Evolutionary conservation across 2,329 filamentous ascomycete genomes (phyloP).

Genomic region (Zopfia rhizophila): DNA sequence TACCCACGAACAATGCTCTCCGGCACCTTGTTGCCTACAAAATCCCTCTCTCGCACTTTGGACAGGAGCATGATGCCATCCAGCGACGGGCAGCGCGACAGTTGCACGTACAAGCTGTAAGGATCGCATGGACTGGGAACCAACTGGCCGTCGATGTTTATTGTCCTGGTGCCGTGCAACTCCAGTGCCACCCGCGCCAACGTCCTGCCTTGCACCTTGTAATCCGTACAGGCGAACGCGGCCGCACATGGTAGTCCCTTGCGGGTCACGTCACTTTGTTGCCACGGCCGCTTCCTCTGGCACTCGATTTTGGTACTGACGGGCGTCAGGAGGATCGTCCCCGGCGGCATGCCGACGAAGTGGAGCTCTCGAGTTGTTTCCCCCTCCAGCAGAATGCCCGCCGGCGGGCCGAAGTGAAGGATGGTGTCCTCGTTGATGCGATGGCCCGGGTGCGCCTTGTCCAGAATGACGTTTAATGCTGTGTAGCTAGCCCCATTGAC

Average conservation of each 20-base stretch:
- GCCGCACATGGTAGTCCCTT: slow-evolving; percentile 13
- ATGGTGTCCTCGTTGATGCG: slow-evolving; percentile 10
- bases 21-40: slow-evolving; percentile 14
- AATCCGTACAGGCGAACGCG: slow-evolving; percentile 13
- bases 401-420: slow-evolving; percentile 11
- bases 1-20: no score
- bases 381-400: slow-evolving; percentile 3
- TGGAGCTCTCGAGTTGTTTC: slow-evolving; percentile 13
- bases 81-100: slow-evolving; percentile 5
- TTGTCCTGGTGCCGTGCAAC: slow-evolving; percentile 11
- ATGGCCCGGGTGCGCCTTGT: slow-evolving; percentile 14
- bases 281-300: slow-evolving; percentile 11
- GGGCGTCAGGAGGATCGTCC: slow-evolving; percentile 14
- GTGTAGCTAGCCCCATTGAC: slow-evolving; percentile 13
- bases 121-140: slow-evolving; percentile 6
- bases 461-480: slow-evolving; percentile 9
- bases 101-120: slow-evolving; percentile 15
- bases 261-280: slow-evolving; percentile 11
- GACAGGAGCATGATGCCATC: slow-evolving; percentile 17
- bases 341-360: slow-evolving; percentile 13
- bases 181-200: slow-evolving; percentile 8
- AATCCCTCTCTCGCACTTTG: slow-evolving; percentile 12
- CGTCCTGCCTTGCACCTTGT: slow-evolving; percentile 15
- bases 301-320: slow-evolving; percentile 13
- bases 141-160: slow-evolving; percentile 1